These are phyloP conservation scores for Eutypa lata DNA, from an alignment of 2,329 filamentous ascomycete genomes.

Conservation along the genomic window DNA sequence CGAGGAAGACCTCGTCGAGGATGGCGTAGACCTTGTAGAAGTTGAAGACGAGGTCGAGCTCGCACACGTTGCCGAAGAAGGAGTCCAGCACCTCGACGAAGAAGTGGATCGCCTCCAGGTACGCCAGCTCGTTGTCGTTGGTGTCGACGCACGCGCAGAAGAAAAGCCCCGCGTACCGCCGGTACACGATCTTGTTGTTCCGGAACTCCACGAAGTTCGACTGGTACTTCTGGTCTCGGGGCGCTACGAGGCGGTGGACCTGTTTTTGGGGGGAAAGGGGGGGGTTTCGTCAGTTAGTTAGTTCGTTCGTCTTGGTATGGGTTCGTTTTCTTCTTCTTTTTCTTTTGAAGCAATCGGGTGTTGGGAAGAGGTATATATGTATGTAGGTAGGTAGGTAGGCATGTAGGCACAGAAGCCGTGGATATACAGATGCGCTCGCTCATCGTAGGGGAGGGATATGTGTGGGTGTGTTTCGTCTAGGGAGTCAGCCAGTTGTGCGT, in stretches of 20 bases:
- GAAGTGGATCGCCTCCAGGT: constrained; percentile 97
- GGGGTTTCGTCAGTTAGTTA: not conserved
- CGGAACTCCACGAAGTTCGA: constrained; percentile 98
- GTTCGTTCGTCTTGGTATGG: too few species aligned
- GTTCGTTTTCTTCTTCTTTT: not conserved
- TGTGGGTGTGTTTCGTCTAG: constrained; percentile 1
- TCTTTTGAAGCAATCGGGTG: too few species aligned
- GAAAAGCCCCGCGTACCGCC: constrained; percentile 95
- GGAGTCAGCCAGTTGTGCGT: constrained; percentile 29
- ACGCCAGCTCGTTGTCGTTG: constrained; percentile 97
- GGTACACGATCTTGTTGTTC: constrained; percentile 95
- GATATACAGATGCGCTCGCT: too few species aligned
- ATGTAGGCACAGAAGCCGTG: too few species aligned
- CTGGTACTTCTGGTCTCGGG: constrained; percentile 98
- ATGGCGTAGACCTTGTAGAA: constrained; percentile 94
- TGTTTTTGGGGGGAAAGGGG: constrained; percentile 31
- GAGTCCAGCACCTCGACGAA: constrained; percentile 98
- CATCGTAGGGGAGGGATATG: not conserved
- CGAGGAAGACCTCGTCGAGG: constrained; percentile 95
- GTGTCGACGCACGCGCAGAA: constrained; percentile 99
- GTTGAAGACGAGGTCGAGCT: constrained; percentile 86
- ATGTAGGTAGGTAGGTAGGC: not conserved
- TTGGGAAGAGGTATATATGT: constrained; percentile 3
- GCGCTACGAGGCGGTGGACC: constrained; percentile 96
- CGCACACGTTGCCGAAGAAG: constrained; percentile 99